Evolutionary conservation across 2,329 filamentous ascomycete genomes (phyloP).

Genomic region (Paecilomyces dactylethromorphus): DNA sequence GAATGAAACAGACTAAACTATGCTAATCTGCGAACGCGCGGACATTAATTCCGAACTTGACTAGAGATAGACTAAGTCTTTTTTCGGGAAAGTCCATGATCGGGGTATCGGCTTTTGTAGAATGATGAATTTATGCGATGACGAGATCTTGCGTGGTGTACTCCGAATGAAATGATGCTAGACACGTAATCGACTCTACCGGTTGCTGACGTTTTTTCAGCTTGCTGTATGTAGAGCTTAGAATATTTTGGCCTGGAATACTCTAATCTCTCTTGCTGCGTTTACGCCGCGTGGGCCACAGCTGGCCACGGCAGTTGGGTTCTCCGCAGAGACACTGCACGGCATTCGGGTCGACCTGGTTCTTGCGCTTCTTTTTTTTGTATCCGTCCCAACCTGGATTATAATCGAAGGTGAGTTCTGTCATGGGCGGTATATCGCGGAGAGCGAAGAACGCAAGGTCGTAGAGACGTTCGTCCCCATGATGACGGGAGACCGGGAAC

Average conservation of each 20-base stretch:
- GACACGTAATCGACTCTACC: no score
- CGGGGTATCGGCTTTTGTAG: no score
- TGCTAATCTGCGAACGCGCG: no score
- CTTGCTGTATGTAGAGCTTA: background rate
- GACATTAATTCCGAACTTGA: no score
- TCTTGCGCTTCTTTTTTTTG: constrained; percentile 1
- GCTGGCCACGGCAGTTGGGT: constrained; percentile 34
- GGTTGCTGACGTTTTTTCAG: background rate
- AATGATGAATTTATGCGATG: no score
- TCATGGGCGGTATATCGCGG: constrained; percentile 32
- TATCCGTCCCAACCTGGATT: constrained; percentile 24
- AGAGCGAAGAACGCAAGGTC: constrained; percentile 43
- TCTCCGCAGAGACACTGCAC: constrained; percentile 40
- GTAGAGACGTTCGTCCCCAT: constrained; percentile 36
- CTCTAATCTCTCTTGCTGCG: constrained; percentile 11
- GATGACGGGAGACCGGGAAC: constrained; percentile 35
- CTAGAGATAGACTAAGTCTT: no score
- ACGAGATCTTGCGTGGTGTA: no score
- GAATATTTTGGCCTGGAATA: background rate
- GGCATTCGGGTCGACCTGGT: constrained; percentile 26
- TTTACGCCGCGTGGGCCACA: constrained; percentile 37
- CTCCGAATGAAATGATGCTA: no score
- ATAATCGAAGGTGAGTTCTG: constrained; percentile 45
- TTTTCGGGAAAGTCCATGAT: no score
- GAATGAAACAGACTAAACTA: no score